Base-by-base conservation (phyloP, 352 stramenopile species). In the Globisporangium cystogenes region DNA sequence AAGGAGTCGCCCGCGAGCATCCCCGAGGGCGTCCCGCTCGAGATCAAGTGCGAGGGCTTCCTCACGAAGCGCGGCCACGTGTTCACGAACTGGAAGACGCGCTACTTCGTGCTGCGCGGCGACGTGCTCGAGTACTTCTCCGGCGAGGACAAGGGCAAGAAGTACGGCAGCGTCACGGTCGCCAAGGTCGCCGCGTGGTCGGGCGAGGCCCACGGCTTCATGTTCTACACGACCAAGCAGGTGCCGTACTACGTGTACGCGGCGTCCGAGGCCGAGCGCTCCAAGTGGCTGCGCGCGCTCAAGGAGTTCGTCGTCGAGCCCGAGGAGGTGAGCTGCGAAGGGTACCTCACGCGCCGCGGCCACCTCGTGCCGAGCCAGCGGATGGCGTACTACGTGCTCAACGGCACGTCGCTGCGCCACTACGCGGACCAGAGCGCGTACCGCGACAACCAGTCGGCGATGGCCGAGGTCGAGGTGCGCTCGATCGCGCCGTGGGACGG, bases 61-160 rank as follows among this genome's bases (percentile, higher is more conserved):
- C 53, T 95, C 18, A 94, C 83, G 15, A 95, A 95, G 66, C 74
- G 83, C 48, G 86, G 86, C 29, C 86, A 95, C 64, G 72, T 93
- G 62, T 92, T 93, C 47, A 95, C 83, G 26, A 95, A 90, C 65
- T 95, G 86, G 86, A 95, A 94, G 66, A 95, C 84, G 55, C 79
- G 86, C 23, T 95, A 93, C 67, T 95, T 95, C 59, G 87, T 88
- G 33, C 60, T 95, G 40, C 72, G 82, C 21, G 77, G 79, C 11
- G 87, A 93, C 31, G 75, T 90, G 47, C 64, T 95, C 44, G 84
- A 93, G 54, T 95, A 95, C 57, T 95, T 90, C 42, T 74, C 81
- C 2, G 72, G 77, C 39, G 85, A 93, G 59, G 82, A 91, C 53
- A 95, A 93, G 64, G 70, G 62, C 35, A 93, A 93, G 60, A 82